phyloP scores from a whole-genome alignment of 306 rosid species.

The Dalbergia oliveri region DNA sequence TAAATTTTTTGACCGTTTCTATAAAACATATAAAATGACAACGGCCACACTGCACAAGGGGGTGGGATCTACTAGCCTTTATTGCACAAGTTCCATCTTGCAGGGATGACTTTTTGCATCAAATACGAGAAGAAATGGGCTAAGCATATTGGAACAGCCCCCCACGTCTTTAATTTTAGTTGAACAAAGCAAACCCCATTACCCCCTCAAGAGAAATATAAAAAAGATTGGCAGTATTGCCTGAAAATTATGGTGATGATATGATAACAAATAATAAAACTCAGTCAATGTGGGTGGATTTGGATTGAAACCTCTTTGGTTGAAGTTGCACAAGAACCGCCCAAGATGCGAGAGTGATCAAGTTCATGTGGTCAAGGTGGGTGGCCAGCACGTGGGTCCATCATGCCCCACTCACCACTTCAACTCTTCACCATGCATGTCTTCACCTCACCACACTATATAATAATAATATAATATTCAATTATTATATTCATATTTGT shows the following conservation, averaged over 20 bases:
- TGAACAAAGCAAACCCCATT: neutral
- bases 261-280: neutral
- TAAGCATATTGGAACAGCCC: conserved; percentile 34
- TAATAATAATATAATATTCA: neutral
- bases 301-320: conserved; percentile 45
- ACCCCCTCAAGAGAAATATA: neutral
- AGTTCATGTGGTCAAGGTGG: conserved; percentile 41
- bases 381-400: conserved; percentile 55
- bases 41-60: conserved; percentile 6
- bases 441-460: neutral
- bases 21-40: neutral
- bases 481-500: neutral
- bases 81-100: conserved; percentile 49
- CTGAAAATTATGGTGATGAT: neutral
- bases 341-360: conserved; percentile 10
- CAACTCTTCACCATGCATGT: neutral
- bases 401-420: conserved; percentile 6
- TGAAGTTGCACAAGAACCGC: conserved; percentile 12
- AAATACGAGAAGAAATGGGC: conserved; percentile 44
- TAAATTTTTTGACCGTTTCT: conserved; percentile 9
- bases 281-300: conserved; percentile 48
- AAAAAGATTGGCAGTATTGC: neutral
- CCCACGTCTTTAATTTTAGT: conserved; percentile 10
- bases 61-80: neutral
- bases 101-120: conserved; percentile 47